Evolutionary conservation across 2,329 filamentous ascomycete species (phyloP), one percentile per base, ranked within the genome.

Genomic region (Alternaria arbusti): DNA sequence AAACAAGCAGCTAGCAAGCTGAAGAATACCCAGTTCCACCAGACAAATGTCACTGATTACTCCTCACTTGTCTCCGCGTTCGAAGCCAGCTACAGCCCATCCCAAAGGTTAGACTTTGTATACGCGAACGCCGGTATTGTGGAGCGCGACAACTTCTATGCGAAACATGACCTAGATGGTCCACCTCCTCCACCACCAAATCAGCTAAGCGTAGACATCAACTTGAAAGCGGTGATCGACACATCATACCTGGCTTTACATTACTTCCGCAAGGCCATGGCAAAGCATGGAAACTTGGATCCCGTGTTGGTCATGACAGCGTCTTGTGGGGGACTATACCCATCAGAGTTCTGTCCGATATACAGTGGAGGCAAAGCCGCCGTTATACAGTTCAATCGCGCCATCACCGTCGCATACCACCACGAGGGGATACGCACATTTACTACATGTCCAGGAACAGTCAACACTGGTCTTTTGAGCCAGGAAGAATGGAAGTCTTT

Each of bases 61-160:
- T 43, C 65, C 3, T 63, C 74, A 25, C 57, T 83, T 5, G 67
- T 72, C 6, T 66, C 68, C 6, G 74, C 74, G 3, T 84, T 84
- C 59, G 76, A 84, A 49, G 65, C 64, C 15, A 71, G 78, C 9
- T 84, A 81, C 71, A 64, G 74, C 6, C 61, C 69, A 4, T 70
- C 75, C 10, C 73, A 75, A 13, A 71, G 78, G 3, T 49, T 85
- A 15, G 83, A 85, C 72, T 84, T 85, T 63, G 82, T 85, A 32
- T 85, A 83, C 65, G 83, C 82, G 15, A 85, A 85, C 58, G 83
- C 83, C 1, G 84, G 84, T 1, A 78, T 84, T 22, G 73, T 84
- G 8, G 82, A 84, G 57, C 70, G 76, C 17, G 68, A 75, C 57
- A 82, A 81, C 59, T 83, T 83, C 70, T 84, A 81, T 66, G 74